Evolutionary conservation across 306 rosid genomes (phyloP).

Genomic region (Myrica gale): DNA sequence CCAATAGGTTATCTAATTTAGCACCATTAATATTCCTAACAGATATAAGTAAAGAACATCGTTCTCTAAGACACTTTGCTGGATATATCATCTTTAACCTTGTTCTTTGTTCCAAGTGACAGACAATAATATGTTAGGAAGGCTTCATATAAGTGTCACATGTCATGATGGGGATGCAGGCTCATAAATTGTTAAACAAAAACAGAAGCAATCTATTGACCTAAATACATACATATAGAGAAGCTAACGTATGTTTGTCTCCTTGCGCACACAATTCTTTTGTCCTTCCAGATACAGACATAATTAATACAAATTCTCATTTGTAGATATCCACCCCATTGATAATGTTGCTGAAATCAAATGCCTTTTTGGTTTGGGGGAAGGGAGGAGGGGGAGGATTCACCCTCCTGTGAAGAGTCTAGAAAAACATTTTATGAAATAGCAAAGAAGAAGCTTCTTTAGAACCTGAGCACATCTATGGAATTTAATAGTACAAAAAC

Average conservation of each 20-base stretch:
- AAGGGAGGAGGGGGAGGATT: too few relatives aligned
- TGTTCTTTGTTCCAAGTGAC: neutral
- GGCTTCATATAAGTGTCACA: neutral
- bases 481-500: slow-evolving; percentile 1
- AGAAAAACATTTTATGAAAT: too few relatives aligned
- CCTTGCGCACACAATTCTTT: neutral
- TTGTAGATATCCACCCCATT: neutral
- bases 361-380: too few relatives aligned
- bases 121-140: neutral
- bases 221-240: neutral
- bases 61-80: neutral
- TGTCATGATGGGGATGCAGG: neutral
- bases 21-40: neutral
- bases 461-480: neutral
- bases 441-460: too few relatives aligned
- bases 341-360: neutral
- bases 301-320: neutral
- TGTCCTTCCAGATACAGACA: neutral
- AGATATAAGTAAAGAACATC: neutral
- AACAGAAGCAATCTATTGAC: neutral
- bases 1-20: neutral
- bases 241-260: neutral
- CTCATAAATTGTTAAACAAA: neutral
- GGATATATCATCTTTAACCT: neutral
- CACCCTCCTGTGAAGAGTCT: too few relatives aligned